Evolutionary conservation across 805 yeast species (phyloP), one percentile per base, ranked within the genome.

Genomic region (Lipomyces japonicus): DNA sequence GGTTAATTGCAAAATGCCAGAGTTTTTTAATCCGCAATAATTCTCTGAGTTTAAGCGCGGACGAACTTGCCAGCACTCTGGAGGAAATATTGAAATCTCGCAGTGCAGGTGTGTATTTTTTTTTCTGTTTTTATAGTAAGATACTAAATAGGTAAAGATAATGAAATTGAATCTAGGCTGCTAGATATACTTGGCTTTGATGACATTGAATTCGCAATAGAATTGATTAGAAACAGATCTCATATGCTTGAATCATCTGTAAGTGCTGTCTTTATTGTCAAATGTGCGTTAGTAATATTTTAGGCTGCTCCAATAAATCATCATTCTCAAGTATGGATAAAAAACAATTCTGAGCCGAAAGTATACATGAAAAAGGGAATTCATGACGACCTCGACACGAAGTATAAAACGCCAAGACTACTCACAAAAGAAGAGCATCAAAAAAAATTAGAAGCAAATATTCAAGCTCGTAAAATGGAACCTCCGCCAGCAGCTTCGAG

Each of bases 161-260:
- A 41, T 31, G 80, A 77, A 34, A 61, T 86, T 10, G 96, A 90
- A 62, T 80, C 86, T 4, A 70, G 78, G 4, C 68, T 93, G 37
- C 80, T 87, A 52, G 96, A 89, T 64, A 72, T 86, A 5, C 66
- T 93, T 1, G 98, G 98, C 0, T 84, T 81, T 59, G 96, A 88
- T 23, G 85, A 87, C 63, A 76, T 93, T 53, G 96, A 88, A 46
- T 67, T 90, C 43, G 85, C 90, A 7, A 75, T 88, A 1, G 76
- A 73, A 39, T 68, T 88, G 10, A 65, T 87, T 3, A 76, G 75
- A 44, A 68, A 77, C 34, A 53, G 57, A 34, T 52, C 44, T 4
- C 42, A 22, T 31, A 46, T 59, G 9, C 35, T 32, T 37, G 50
- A 26, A 22, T 36, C 35, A 23, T 41, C 26, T 47, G 42, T 35